Evolutionary conservation across 805 yeast genomes (phyloP).

Genomic region (Candida takata): DNA sequence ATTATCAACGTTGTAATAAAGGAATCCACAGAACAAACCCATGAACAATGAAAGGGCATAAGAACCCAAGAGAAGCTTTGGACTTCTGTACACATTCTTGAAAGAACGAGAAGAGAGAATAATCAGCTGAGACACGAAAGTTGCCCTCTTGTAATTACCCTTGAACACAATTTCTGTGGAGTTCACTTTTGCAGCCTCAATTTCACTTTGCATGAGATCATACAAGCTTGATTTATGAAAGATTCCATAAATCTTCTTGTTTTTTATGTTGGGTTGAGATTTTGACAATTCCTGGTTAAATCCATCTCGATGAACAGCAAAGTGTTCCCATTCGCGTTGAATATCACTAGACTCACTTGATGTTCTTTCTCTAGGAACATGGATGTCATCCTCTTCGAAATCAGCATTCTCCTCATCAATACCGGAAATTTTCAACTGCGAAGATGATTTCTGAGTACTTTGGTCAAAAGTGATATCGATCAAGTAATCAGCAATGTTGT

Average conservation of each 20-base stretch:
- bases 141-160: slow-evolving; percentile 35
- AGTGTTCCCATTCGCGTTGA: slow-evolving; percentile 82
- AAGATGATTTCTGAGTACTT: slow-evolving; percentile 10
- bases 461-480: slow-evolving; percentile 81
- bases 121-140: slow-evolving; percentile 55
- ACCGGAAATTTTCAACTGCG: slow-evolving; percentile 14
- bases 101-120: slow-evolving; percentile 82
- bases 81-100: slow-evolving; percentile 88
- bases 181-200: slow-evolving; percentile 21
- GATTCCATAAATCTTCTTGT: slow-evolving; percentile 21
- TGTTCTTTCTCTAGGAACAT: slow-evolving; percentile 25
- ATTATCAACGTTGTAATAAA: slow-evolving; percentile 76
- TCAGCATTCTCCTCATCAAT: slow-evolving; percentile 27
- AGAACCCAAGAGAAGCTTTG: slow-evolving; percentile 79
- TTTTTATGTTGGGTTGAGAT: neutral
- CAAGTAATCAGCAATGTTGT: slow-evolving; percentile 88
- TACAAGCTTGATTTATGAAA: slow-evolving; percentile 28
- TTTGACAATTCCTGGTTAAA: slow-evolving; percentile 9
- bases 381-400: slow-evolving; percentile 19
- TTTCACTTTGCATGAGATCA: slow-evolving; percentile 26
- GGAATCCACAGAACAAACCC: slow-evolving; percentile 78
- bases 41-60: slow-evolving; percentile 69
- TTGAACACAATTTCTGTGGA: slow-evolving; percentile 18
- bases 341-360: slow-evolving; percentile 38
- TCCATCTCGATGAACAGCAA: slow-evolving; percentile 72